Conservation (phyloP, 2,329 filamentous ascomycete species). For the Monosporascus cannonballus region DNA sequence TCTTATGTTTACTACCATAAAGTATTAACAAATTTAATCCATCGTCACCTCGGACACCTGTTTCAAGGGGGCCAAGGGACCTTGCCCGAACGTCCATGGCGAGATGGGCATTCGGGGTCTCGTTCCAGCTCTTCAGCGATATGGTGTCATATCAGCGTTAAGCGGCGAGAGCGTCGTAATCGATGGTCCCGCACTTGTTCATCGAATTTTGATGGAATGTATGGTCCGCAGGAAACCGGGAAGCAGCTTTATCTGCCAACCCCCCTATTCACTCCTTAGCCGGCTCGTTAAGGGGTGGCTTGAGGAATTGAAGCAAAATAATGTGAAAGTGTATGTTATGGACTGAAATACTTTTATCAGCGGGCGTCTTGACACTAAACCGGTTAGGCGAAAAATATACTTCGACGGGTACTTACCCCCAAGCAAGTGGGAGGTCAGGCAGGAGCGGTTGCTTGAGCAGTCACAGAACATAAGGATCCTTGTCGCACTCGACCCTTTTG, state of each 20-base stretch:
- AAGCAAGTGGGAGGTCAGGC: constrained; percentile 56
- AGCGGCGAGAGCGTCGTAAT: constrained; percentile 45
- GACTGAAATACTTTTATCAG: constrained; percentile 14
- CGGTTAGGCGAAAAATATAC: constrained; percentile 59
- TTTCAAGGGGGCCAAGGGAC: too few relatives aligned
- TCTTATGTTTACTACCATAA: too few relatives aligned
- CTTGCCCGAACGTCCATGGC: not conserved
- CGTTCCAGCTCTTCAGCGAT: constrained; percentile 45
- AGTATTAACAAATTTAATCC: too few relatives aligned
- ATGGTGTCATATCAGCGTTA: constrained; percentile 38
- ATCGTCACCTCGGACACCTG: too few relatives aligned
- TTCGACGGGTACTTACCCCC: constrained; percentile 80
- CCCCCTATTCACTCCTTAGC: constrained; percentile 60
- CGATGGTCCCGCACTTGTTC: constrained; percentile 75
- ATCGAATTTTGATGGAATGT: constrained; percentile 61
- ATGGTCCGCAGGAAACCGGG: constrained; percentile 30
- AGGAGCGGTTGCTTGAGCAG: constrained; percentile 52
- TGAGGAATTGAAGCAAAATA: constrained; percentile 45
- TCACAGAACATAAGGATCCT: constrained; percentile 50
- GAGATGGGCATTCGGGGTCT: constrained; percentile 57
- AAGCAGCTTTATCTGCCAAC: constrained; percentile 45
- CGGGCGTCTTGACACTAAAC: not conserved
- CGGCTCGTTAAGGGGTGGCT: constrained; percentile 57
- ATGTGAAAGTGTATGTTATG: constrained; percentile 55
- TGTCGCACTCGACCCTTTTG: constrained; percentile 29